Base-by-base conservation (phyloP, 2,329 filamentous ascomycete species). In the Purpureocillium takamizusanense region DNA sequence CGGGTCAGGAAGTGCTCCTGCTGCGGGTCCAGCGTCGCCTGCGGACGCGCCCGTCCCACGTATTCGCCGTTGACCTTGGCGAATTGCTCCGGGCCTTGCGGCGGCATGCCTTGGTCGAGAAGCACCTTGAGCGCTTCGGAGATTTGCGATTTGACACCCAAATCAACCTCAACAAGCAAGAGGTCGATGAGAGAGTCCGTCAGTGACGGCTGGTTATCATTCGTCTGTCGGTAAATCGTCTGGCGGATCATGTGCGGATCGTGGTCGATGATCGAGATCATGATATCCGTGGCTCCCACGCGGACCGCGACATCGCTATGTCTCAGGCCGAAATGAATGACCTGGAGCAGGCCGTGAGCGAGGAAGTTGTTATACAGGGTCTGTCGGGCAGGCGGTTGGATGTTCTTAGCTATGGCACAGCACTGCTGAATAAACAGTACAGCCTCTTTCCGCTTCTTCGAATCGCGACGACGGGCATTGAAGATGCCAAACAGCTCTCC, bases 371-470 rank as follows among this genome's bases (percentile, higher is more conserved):
- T 82, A 62, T 94, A 95, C 13, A 98, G 69, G 16, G 79, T 81
- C 45, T 86, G 82, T 43, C 92, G 78, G 7, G 80, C 81, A 18
- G 83, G 83, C 2, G 84, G 83, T 56, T 97, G 92, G 14, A 98
- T 72, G 53, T 88, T 95, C 66, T 98, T 98, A 2, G 88, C 87
- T 51, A 97, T 92, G 4, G 81, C 77, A 49, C 88, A 94, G 63
- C 90, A 97, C 59, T 97, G 89, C 59, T 97, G 89, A 42, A 98
- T 92, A 60, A 98, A 97, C 29, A 94, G 72, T 10, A 98, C 90
- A 0, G 87, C 92, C 51, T 97, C 86, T 61, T 95, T 95, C 62
- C 92, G 94, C 43, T 84, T 79, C 53, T 78, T 78, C 37, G 75
- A 67, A 36, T 85, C 78, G 37, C 67, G 63, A 42, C 79, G 76